phyloP scores from a whole-genome alignment of 2,329 filamentous ascomycete genomes.

The Fusarium sterilihyphosum region DNA sequence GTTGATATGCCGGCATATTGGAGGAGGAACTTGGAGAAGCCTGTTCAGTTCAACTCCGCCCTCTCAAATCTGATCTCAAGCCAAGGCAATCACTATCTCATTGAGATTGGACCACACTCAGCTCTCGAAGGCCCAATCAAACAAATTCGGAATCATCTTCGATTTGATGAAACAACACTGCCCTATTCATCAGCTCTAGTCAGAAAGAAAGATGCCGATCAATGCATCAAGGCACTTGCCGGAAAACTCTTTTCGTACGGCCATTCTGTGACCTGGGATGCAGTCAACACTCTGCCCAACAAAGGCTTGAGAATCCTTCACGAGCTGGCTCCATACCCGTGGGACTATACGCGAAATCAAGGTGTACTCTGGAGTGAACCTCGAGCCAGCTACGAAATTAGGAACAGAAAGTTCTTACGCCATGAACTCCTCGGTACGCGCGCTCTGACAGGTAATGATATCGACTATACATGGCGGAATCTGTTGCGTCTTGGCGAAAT shows the following conservation, averaged over 20 bases:
- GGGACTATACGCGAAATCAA: neutral
- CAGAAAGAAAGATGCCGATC: neutral
- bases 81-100: neutral
- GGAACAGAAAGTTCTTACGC: neutral
- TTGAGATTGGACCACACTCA: neutral
- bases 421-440: neutral
- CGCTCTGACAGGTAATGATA: neutral
- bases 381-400: neutral
- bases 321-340: neutral
- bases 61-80: neutral
- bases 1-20: neutral
- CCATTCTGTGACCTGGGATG: neutral
- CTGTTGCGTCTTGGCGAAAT: neutral
- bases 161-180: neutral
- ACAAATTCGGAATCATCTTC: neutral
- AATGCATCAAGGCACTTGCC: neutral
- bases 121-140: neutral
- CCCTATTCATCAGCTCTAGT: neutral
- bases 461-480: neutral
- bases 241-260: neutral
- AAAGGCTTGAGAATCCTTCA: neutral
- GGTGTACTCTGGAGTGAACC: neutral
- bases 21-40: neutral
- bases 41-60: neutral
- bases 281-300: neutral